Evolutionary conservation across 2,329 filamentous ascomycete genomes (phyloP).

Genomic region (Penicillium sp.): DNA sequence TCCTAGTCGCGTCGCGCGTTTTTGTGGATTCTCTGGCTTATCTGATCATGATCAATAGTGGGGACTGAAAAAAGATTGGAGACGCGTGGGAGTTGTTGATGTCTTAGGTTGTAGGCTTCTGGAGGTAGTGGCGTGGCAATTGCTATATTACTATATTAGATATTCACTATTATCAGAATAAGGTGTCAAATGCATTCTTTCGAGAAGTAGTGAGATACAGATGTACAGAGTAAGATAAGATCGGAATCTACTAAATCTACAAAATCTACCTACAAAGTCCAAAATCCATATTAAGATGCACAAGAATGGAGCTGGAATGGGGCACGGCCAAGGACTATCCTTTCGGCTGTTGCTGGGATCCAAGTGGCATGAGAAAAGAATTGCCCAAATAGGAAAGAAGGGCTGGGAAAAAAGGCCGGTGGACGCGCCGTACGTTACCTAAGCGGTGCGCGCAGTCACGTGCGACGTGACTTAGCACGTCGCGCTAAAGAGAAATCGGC

Average conservation of each 20-base stretch:
- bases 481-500: conserved; percentile 37
- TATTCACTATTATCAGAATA: not conserved
- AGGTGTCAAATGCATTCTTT: not conserved
- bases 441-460: conserved; percentile 36
- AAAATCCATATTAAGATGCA: not conserved
- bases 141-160: not conserved
- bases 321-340: conserved; percentile 20
- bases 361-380: conserved; percentile 25
- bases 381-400: conserved; percentile 6
- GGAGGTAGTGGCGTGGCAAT: not conserved
- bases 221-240: conserved; percentile 8
- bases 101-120: not conserved
- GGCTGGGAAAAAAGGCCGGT: not conserved
- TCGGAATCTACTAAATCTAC: conserved; percentile 2
- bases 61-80: conserved; percentile 14
- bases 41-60: conserved; percentile 16
- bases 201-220: not conserved
- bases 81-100: conserved; percentile 9
- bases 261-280: not conserved
- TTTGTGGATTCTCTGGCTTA: conserved; percentile 10
- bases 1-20: conserved; percentile 23
- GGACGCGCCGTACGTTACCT: conserved; percentile 20
- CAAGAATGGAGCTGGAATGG: conserved; percentile 18
- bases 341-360: conserved; percentile 25
- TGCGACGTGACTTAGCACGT: conserved; percentile 41